Evolutionary conservation across 257 asterid genomes (phyloP), one percentile per base, ranked within the genome.

Genomic region (Plantago major): DNA sequence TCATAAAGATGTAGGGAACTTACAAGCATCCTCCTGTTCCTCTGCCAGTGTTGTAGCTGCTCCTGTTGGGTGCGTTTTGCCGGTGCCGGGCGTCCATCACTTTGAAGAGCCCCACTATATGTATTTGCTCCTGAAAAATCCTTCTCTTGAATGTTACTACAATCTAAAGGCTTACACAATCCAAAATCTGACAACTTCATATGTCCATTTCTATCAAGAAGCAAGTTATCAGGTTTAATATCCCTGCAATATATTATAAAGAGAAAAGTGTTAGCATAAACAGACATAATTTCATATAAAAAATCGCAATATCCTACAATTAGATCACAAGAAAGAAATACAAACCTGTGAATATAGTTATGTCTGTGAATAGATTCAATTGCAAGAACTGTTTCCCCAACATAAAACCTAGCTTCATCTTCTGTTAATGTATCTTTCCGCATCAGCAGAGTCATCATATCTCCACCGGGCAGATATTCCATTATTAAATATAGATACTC

Each of bases 401-500:
- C 90, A 42, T 91, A 91, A 72, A 91, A 91, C 64, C 86, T 75
- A 56, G 97, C 97, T 69, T 86, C 98, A 58, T 82, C 89, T 84
- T 88, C 97, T 12, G 95, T 84, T 71, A 91, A 76, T 33, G 87
- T 88, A 69, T 91, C 98, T 73, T 91, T 88, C 52, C 98, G 90
- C 98, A 91, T 91, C 47, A 91, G 81, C 60, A 91, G 81, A 55
- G 98, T 91, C 98, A 91, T 91, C 97, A 91, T 88, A 82, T 91
- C 98, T 76, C 98, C 98, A 74, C 98, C 98, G 62, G 96, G 98
- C 58, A 90, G 87, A 74, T 90, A 90, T 82, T 90, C 98, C 98
- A 88, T 91, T 45, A 91, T 84, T 51, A 91, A 90, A 76, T 91
- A 91, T 8, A 91, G 86, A 77, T 82, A 86, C 83, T 88, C 98